Evolutionary conservation across 2,329 filamentous ascomycete species (phyloP).

Genomic region (Cladosporium sp.): DNA sequence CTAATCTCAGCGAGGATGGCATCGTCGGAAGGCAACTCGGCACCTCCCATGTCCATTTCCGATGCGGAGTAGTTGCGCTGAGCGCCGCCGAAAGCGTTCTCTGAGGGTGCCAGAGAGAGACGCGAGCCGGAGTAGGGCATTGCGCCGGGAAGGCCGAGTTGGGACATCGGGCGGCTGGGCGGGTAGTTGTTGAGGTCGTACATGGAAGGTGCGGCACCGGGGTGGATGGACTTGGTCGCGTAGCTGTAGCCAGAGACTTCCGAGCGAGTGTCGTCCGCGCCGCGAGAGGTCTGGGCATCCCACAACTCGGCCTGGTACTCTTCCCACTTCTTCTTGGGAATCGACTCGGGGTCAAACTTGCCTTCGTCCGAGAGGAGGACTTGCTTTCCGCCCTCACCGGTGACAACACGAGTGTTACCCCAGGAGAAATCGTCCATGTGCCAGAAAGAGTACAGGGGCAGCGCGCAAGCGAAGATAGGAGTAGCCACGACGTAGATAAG

Average conservation of each 20-base stretch:
- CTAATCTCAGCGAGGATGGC: constrained; percentile 88
- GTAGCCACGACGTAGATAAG: constrained; percentile 88
- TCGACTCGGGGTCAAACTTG: constrained; percentile 89
- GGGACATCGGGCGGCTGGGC: constrained; percentile 49
- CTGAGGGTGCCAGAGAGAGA: constrained; percentile 72
- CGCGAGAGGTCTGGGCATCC: constrained; percentile 85
- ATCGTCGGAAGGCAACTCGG: constrained; percentile 75
- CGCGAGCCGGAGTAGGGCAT: constrained; percentile 51
- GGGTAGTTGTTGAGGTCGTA: constrained; percentile 35
- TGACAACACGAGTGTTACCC: constrained; percentile 97
- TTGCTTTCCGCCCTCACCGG: constrained; percentile 88
- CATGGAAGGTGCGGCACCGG: constrained; percentile 31
- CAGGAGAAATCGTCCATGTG: constrained; percentile 99
- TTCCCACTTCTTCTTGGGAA: constrained; percentile 98
- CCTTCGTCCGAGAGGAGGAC: constrained; percentile 93
- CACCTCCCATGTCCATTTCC: constrained; percentile 62
- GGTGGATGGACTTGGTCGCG: constrained; percentile 71
- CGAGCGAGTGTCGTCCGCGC: constrained; percentile 69
- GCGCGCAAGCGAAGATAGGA: constrained; percentile 82
- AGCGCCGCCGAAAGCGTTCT: constrained; percentile 41
- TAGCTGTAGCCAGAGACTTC: constrained; percentile 94
- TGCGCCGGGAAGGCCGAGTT: constrained; percentile 50
- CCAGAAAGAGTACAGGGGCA: constrained; percentile 96
- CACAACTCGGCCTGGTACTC: constrained; percentile 97
- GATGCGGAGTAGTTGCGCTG: constrained; percentile 29